Conservation (phyloP, 345 rosid species). For the Noccaea caerulescens region DNA sequence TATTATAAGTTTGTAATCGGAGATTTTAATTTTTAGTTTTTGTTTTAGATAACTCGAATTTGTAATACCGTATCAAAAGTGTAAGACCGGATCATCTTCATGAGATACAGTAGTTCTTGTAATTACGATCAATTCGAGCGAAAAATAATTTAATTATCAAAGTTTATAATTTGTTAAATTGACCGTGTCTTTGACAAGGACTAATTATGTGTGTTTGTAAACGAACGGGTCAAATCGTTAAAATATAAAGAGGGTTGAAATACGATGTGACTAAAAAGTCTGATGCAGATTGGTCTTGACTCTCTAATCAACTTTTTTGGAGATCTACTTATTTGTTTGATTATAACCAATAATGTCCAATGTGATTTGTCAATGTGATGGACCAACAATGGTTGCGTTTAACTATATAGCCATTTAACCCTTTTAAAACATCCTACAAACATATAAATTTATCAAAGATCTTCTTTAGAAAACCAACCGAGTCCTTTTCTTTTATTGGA, state of each 20-base stretch:
- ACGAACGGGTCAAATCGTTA: background rate
- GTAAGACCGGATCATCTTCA: slow-evolving; percentile 16
- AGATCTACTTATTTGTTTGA: slow-evolving; percentile 5
- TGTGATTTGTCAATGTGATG: slow-evolving; percentile 35
- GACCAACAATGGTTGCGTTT: slow-evolving; percentile 35
- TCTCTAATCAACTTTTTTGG: slow-evolving; percentile 14
- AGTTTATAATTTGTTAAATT: slow-evolving; percentile 13
- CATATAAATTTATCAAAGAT: too few relatives aligned
- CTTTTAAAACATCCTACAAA: background rate
- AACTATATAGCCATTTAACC: background rate
- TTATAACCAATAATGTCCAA: slow-evolving; percentile 32
- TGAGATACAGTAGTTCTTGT: background rate
- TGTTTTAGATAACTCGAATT: slow-evolving; percentile 3
- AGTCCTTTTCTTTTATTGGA: too few relatives aligned
- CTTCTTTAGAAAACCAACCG: too few relatives aligned
- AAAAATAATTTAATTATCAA: background rate
- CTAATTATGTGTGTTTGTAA: background rate
- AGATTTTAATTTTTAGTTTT: background rate
- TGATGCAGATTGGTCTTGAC: slow-evolving; percentile 31
- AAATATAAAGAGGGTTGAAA: slow-evolving; percentile 5
- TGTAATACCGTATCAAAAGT: slow-evolving; percentile 21
- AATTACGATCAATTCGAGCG: slow-evolving; percentile 5
- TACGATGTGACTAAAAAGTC: slow-evolving; percentile 29
- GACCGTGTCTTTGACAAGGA: slow-evolving; percentile 28
- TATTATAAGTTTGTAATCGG: slow-evolving; percentile 28